Percentiles rank a stretch among this genome's conserved stretches.
Evolutionary conservation across 2,329 filamentous ascomycete species (phyloP).

Genomic region (Zymoseptoria crescenta): DNA sequence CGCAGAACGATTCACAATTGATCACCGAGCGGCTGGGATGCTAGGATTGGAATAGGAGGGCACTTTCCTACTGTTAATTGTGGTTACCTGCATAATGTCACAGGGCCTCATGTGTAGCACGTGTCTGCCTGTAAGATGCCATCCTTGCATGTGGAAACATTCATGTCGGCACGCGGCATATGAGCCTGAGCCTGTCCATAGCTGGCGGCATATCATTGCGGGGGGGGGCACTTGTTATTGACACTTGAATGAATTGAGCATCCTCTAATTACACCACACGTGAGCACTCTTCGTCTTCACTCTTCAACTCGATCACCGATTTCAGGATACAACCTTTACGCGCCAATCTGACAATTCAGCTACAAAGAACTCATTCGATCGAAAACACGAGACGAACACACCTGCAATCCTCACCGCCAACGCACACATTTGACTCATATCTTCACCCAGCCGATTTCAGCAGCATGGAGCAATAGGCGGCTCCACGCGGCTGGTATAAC

Average conservation of each 20-base stretch:
- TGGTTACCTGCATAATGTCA: too few species aligned
- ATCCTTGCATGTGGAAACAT: too few species aligned
- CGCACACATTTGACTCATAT: not conserved
- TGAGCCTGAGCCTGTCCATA: not conserved
- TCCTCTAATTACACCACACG: too few species aligned
- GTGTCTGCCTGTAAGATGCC: too few species aligned
- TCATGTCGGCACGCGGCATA: not conserved
- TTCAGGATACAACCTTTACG: not conserved
- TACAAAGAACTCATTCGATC: not conserved
- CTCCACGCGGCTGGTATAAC: not conserved
- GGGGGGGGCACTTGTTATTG: not conserved
- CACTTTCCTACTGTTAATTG: not conserved
- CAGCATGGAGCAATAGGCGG: conserved; percentile 9
- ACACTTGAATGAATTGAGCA: too few species aligned
- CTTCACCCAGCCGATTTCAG: not conserved
- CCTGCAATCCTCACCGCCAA: not conserved
- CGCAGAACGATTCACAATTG: too few species aligned
- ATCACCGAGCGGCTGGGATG: too few species aligned
- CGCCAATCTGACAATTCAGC: not conserved
- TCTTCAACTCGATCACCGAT: not conserved
- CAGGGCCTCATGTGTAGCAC: too few species aligned
- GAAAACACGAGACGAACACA: not conserved
- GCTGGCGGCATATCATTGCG: not conserved
- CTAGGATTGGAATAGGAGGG: not conserved
- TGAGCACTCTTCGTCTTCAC: too few species aligned